Evolutionary conservation across 441 rosid genomes (phyloP).

Genomic region (Erysimum pusillum): DNA sequence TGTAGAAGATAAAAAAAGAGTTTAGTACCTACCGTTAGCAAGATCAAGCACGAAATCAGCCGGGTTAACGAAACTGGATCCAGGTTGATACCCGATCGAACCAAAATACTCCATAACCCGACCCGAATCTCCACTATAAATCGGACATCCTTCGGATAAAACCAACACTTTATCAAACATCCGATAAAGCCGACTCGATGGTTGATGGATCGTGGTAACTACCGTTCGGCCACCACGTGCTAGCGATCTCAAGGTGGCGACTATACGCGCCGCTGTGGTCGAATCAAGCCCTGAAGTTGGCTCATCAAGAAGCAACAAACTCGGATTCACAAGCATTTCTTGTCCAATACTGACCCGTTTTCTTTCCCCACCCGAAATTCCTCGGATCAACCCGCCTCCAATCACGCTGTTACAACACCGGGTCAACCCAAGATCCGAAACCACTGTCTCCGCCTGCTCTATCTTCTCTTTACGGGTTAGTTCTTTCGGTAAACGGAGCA

Average conservation of each 20-base stretch:
- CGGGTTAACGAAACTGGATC: constrained; percentile 71
- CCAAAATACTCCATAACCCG: constrained; percentile 79
- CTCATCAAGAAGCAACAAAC: constrained; percentile 83
- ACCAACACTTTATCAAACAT: constrained; percentile 87
- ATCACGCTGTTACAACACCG: constrained; percentile 69
- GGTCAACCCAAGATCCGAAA: constrained; percentile 75
- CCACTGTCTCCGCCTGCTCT: constrained; percentile 72
- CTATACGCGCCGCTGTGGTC: constrained; percentile 79
- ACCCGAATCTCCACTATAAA: constrained; percentile 69
- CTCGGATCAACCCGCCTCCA: constrained; percentile 84
- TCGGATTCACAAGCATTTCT: constrained; percentile 90
- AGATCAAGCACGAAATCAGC: constrained; percentile 95
- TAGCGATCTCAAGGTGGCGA: constrained; percentile 62
- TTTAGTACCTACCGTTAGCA: constrained; percentile 71
- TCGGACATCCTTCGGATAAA: constrained; percentile 77
- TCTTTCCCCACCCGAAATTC: constrained; percentile 89
- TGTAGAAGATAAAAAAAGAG: neutral
- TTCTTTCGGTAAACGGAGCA: constrained; percentile 76
- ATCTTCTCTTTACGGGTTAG: constrained; percentile 63
- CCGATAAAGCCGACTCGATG: constrained; percentile 78
- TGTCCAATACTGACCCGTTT: constrained; percentile 92
- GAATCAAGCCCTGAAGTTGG: constrained; percentile 96
- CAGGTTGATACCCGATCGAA: constrained; percentile 67
- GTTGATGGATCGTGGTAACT: constrained; percentile 87
- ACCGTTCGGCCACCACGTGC: constrained; percentile 88